A percentile compares a stretch with the other conserved stretches of the same genome.
These are phyloP conservation scores for Pythium rishiriense DNA, from an alignment of 352 stramenopile species.

Conservation along the genomic window DNA sequence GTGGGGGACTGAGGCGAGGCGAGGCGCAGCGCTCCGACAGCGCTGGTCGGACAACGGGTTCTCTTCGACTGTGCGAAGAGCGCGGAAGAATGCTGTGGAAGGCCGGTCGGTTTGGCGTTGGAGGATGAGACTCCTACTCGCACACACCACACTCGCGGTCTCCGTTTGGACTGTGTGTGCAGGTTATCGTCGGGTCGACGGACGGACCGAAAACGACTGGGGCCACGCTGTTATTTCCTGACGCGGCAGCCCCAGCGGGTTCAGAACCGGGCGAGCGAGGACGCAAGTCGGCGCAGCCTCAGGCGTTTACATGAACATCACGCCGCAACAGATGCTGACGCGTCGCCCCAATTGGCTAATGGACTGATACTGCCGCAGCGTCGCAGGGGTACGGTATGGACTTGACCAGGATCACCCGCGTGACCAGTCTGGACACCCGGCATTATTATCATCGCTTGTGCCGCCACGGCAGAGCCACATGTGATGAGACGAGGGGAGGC, in stretches of 20 bases:
- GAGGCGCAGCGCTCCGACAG: too few relatives aligned
- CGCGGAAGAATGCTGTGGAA: neutral
- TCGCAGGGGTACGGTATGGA: neutral
- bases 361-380: neutral
- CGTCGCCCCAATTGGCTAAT: neutral
- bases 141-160: neutral
- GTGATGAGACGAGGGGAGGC: neutral
- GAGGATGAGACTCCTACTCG: too few relatives aligned
- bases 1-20: neutral
- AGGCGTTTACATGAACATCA: conserved; percentile 11
- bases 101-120: neutral
- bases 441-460: too few relatives aligned
- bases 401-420: too few relatives aligned
- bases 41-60: neutral
- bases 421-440: neutral
- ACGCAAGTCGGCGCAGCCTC: neutral
- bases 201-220: neutral
- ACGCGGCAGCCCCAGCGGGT: neutral
- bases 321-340: conserved; percentile 4
- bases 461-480: too few relatives aligned
- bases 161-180: neutral
- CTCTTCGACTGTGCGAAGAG: neutral
- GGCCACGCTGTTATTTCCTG: neutral
- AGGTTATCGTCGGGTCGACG: neutral
- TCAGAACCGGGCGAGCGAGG: neutral